These are phyloP conservation scores for Neonectria magnoliae DNA, from an alignment of 2,329 filamentous ascomycete genomes.

Conservation along the genomic window DNA sequence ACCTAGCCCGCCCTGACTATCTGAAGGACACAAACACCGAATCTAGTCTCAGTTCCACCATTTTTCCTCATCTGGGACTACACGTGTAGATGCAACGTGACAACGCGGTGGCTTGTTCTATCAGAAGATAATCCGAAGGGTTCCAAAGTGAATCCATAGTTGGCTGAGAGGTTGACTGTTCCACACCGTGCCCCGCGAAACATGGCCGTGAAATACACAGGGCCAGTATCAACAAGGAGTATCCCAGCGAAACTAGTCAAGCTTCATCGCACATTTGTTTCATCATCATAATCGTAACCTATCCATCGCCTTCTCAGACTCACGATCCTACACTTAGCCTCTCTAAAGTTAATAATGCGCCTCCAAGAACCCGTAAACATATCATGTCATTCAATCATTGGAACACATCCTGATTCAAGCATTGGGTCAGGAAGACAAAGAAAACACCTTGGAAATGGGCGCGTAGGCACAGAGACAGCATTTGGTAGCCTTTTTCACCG, in stretches of 20 bases:
- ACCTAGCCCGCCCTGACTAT: neutral
- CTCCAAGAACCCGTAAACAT: neutral
- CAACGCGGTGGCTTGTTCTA: neutral
- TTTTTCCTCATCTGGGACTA: neutral
- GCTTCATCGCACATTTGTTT: neutral
- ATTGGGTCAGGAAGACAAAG: neutral
- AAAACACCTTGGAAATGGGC: neutral
- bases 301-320: neutral
- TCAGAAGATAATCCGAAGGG: neutral
- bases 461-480: neutral
- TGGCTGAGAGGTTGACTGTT: neutral
- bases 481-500: neutral
- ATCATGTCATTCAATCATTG: neutral
- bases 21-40: neutral
- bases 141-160: neutral
- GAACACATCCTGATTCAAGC: neutral
- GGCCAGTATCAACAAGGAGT: no score
- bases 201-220: neutral
- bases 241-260: neutral
- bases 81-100: neutral
- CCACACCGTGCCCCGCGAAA: neutral
- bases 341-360: neutral
- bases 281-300: neutral
- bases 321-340: neutral
- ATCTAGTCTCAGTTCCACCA: neutral